Evolutionary conservation across 305 asterid species (phyloP).

Genomic region (Fraxinus ornus): DNA sequence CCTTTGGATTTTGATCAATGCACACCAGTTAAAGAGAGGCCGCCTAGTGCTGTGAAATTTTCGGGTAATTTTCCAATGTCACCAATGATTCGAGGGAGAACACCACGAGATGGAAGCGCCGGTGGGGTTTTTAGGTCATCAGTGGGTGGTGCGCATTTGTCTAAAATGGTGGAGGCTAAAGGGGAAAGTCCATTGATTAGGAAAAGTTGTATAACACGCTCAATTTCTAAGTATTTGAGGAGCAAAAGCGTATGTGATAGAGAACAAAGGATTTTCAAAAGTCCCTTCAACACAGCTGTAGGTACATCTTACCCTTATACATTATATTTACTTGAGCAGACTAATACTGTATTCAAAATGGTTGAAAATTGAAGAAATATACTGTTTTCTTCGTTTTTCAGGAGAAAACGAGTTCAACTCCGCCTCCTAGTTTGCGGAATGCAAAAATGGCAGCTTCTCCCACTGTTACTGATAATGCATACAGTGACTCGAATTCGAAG

Average conservation of each 20-base stretch:
- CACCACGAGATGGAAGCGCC: conserved; percentile 62
- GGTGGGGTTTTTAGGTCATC: conserved; percentile 54
- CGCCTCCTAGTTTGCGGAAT: conserved; percentile 67
- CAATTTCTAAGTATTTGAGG: conserved; percentile 47
- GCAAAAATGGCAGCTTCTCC: conserved; percentile 40
- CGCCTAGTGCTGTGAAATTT: conserved; percentile 47
- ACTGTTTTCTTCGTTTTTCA: conserved; percentile 19
- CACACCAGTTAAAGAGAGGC: conserved; percentile 71
- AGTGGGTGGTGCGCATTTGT: conserved; percentile 62
- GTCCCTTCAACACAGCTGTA: conserved; percentile 72
- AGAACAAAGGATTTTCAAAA: conserved; percentile 50
- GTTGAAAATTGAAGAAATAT: neutral
- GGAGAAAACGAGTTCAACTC: conserved; percentile 74
- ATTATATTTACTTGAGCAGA: neutral
- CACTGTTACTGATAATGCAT: conserved; percentile 28
- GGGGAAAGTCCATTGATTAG: conserved; percentile 63
- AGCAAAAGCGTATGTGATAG: conserved; percentile 76
- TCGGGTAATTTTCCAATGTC: conserved; percentile 51
- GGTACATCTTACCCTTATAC: conserved; percentile 56
- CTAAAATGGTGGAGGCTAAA: conserved; percentile 47
- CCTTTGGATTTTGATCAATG: conserved; percentile 88
- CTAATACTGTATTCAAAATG: neutral
- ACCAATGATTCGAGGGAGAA: conserved; percentile 63
- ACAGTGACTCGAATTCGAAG: conserved; percentile 32
- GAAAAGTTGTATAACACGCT: conserved; percentile 73